phyloP scores from a whole-genome alignment of 495 filamentous ascomycete species.

The Choiromyces venosus region DNA sequence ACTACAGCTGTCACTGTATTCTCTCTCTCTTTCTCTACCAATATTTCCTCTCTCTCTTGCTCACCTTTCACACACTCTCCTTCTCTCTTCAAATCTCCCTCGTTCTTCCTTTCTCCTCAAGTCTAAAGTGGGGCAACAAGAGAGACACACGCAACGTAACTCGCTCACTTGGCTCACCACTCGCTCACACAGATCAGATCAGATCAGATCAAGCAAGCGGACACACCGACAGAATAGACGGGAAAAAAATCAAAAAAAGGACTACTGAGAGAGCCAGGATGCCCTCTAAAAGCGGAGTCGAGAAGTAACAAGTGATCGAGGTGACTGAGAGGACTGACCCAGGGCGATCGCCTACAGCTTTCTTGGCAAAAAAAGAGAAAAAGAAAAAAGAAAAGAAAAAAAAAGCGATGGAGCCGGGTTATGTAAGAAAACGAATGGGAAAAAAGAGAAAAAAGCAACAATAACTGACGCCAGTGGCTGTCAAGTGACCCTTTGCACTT shows the following conservation, averaged over 20 bases:
- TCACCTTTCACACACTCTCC: too few species aligned
- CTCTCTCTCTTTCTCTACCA: neutral
- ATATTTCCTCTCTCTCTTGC: neutral
- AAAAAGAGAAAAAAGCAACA: constrained; percentile 8
- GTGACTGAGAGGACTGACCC: constrained; percentile 28
- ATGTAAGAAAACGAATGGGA: constrained; percentile 13
- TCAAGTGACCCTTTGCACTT: constrained; percentile 16
- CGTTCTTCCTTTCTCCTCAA: neutral
- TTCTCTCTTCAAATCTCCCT: too few species aligned
- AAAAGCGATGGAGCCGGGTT: constrained; percentile 9
- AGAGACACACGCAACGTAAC: constrained; percentile 4
- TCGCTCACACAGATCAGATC: constrained; percentile 4
- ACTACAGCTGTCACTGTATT: neutral
- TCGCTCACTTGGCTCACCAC: neutral
- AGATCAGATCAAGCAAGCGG: neutral
- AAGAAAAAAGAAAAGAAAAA: neutral
- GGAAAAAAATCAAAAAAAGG: neutral
- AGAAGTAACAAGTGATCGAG: constrained; percentile 21
- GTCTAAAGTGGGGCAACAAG: neutral
- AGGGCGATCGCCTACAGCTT: constrained; percentile 22
- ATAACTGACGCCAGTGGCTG: constrained; percentile 12
- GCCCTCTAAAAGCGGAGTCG: constrained; percentile 9
- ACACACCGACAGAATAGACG: neutral
- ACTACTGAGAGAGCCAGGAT: constrained; percentile 2
- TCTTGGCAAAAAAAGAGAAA: constrained; percentile 19